phyloP scores from a whole-genome alignment of 495 filamentous ascomycete genomes.

The Penicillium pulvis region DNA sequence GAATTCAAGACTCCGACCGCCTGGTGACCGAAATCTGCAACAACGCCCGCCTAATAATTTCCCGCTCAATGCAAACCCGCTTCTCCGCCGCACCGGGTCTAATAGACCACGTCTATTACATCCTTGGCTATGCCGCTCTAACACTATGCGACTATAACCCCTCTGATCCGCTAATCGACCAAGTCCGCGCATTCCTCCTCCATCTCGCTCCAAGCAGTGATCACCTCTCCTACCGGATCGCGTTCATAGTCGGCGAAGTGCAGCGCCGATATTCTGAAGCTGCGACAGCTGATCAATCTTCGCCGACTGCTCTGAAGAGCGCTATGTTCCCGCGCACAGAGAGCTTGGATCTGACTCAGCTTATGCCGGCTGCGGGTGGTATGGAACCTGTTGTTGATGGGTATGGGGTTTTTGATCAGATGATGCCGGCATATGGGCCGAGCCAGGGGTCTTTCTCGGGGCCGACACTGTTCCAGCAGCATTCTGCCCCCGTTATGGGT shows the following conservation, averaged over 20 bases:
- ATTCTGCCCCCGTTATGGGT: conserved; percentile 20
- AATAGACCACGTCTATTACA: conserved; percentile 43
- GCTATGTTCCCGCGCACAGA: conserved; percentile 19
- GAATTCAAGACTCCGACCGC: conserved; percentile 33
- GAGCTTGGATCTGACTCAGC: conserved; percentile 23
- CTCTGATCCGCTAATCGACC: conserved; percentile 39
- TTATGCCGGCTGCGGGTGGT: conserved; percentile 19
- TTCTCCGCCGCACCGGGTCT: conserved; percentile 33
- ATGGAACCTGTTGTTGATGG: conserved; percentile 29
- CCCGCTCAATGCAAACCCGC: conserved; percentile 38
- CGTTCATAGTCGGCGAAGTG: conserved; percentile 31
- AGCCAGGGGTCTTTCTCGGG: conserved; percentile 16
- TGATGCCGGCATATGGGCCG: conserved; percentile 25
- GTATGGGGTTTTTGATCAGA: conserved; percentile 29
- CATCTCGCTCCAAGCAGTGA: conserved; percentile 41
- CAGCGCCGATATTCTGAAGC: conserved; percentile 32
- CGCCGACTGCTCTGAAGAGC: conserved; percentile 13
- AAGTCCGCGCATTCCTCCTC: conserved; percentile 41
- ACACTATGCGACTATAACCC: conserved; percentile 44
- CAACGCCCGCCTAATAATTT: conserved; percentile 38
- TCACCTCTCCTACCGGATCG: conserved; percentile 40
- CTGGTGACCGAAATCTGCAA: conserved; percentile 35
- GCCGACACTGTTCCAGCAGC: conserved; percentile 24
- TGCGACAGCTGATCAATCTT: conserved; percentile 14
- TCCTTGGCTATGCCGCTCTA: conserved; percentile 43